Percentiles rank a stretch among this genome's conserved stretches.
Conservation (phyloP, 2,329 filamentous ascomycete genomes). For the Coleophoma cylindrospora region DNA sequence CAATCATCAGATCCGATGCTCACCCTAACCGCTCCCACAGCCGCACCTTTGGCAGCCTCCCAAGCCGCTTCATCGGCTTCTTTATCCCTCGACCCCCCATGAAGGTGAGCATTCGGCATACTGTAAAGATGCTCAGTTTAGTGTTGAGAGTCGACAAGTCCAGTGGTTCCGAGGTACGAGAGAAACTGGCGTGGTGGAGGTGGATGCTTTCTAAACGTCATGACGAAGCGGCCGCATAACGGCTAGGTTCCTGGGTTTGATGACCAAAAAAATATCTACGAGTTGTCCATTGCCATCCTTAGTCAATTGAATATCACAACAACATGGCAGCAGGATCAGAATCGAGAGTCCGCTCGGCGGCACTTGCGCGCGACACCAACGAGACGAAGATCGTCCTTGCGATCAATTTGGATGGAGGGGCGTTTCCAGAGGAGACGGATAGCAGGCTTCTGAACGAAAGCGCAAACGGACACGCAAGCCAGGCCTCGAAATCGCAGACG, state of each 20-base stretch:
- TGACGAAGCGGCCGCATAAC: not conserved
- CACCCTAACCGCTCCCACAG: slow-evolving; percentile 61
- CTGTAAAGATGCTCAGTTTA: no score
- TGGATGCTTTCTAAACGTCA: not conserved
- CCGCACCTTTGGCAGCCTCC: slow-evolving; percentile 65
- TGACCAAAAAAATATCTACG: no score
- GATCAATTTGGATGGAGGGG: slow-evolving; percentile 88
- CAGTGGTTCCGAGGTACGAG: not conserved
- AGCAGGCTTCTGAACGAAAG: slow-evolving; percentile 41
- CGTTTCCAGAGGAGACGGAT: slow-evolving; percentile 62
- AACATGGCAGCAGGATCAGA: slow-evolving; percentile 14
- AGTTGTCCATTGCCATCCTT: no score
- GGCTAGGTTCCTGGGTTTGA: no score
- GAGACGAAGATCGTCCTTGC: slow-evolving; percentile 96
- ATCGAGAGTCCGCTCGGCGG: slow-evolving; percentile 56
- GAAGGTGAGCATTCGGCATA: slow-evolving; percentile 10
- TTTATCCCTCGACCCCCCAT: slow-evolving; percentile 55
- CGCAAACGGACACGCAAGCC: slow-evolving; percentile 68
- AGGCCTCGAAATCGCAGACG: slow-evolving; percentile 76
- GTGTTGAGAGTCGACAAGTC: not conserved
- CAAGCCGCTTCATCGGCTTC: slow-evolving; percentile 67
- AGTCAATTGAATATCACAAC: no score
- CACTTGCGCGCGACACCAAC: slow-evolving; percentile 86
- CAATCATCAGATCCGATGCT: slow-evolving; percentile 5
- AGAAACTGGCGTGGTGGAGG: not conserved